A percentile compares a stretch with the other conserved stretches of the same genome.
phyloP scores from a whole-genome alignment of 495 filamentous ascomycete genomes.

The Aspergillus ellipticus region DNA sequence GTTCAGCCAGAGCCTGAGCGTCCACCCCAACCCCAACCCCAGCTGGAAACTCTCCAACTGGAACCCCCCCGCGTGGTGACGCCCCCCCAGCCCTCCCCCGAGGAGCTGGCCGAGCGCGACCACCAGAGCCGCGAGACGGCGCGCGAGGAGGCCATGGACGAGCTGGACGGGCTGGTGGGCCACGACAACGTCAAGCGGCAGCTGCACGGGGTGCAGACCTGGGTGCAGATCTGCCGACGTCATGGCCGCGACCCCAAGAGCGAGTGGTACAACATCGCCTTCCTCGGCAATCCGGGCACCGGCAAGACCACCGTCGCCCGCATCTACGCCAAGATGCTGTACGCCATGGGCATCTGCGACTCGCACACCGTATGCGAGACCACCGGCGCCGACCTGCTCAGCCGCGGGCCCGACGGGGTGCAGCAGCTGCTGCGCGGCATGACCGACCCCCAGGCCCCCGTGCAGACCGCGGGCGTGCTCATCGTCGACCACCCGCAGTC shows the following conservation, averaged over 20 bases:
- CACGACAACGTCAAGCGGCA: conserved; percentile 19
- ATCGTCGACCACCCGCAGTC: conserved; percentile 64
- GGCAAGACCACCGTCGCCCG: conserved; percentile 17
- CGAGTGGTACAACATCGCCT: conserved; percentile 19
- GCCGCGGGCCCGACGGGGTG: conserved; percentile 57
- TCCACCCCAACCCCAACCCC: neutral
- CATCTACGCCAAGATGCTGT: conserved; percentile 21
- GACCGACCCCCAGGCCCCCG: conserved; percentile 1
- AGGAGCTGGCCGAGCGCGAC: conserved; percentile 6
- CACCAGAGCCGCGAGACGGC: conserved; percentile 6
- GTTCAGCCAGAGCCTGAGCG: neutral
- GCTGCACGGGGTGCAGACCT: conserved; percentile 16
- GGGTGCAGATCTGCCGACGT: conserved; percentile 21
- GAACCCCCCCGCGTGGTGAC: neutral
- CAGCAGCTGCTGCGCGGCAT: conserved; percentile 50
- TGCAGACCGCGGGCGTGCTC: conserved; percentile 40
- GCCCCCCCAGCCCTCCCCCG: neutral
- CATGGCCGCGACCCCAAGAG: conserved; percentile 19
- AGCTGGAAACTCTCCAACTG: neutral
- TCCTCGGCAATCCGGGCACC: conserved; percentile 18
- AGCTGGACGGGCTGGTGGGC: conserved; percentile 13
- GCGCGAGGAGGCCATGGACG: conserved; percentile 7
- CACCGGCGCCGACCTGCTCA: conserved; percentile 48
- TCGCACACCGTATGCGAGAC: conserved; percentile 4
- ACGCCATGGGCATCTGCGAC: conserved; percentile 13